Evolutionary conservation across 495 filamentous ascomycete genomes (phyloP), one percentile per base, ranked within the genome.

Genomic region (Penicillium pulvis): DNA sequence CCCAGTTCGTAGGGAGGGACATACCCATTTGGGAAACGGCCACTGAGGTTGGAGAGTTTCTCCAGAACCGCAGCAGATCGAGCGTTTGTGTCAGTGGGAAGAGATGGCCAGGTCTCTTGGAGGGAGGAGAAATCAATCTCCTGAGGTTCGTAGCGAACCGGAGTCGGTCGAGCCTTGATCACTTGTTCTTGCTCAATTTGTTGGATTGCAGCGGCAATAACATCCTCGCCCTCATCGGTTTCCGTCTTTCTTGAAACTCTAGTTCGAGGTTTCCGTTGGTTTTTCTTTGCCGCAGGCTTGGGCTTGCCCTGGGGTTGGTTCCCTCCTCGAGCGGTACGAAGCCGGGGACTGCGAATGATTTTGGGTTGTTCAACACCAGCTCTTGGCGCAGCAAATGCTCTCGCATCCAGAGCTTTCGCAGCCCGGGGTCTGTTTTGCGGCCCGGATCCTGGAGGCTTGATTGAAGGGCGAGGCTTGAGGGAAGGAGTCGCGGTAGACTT

Each of bases 51-150:
- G 3, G 67, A 65, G 14, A 81, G 62, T 61, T 77, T 77, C 33
- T 76, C 75, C 12, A 71, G 43, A 30, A 79, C 62, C 10, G 72
- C 68, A 41, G 69, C 71, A 3, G 66, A 67, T 16, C 60, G 63
- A 1, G 64, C 67, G n/a, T 67, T 65, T 4, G 47, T 35, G 39
- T 68, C 66, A 0, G 68, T 71, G 6, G 78, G 76, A 9, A 81
- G 56, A 42, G 74, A 70, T 42, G 78, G 78, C 78, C 76, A 79
- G 0, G 75, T 80, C 43, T 75, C 66, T 47, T 64, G 68, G 50
- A 80, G 48, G 33, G 63, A 63, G 20, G 65, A 60, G 42, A 70
- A 61, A 54, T 65, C 59, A 47, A 72, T 67, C 0, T 65, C 51
- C 28, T 60, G 58, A 8, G 77, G 77, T 20, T 65, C 61, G 42